A percentile compares a stretch with the other conserved stretches of the same genome.
Conservation (phyloP, 176 grass and related monocot species). For the Cocos nucifera region DNA sequence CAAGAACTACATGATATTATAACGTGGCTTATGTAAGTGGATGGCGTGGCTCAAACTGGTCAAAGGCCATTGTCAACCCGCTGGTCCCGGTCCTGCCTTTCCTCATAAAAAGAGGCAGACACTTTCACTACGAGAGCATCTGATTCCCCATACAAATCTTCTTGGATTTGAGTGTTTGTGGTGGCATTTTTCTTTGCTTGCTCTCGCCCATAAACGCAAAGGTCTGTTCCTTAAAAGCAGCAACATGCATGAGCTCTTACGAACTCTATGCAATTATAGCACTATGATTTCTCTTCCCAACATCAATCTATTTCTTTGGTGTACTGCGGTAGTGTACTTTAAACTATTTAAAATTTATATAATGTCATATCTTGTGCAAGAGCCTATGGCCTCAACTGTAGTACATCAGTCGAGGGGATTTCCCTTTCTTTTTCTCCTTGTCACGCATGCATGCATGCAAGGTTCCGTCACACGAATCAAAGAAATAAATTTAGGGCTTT, state of each 20-base stretch:
- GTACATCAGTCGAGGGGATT: neutral
- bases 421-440: neutral
- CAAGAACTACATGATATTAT: too few relatives aligned
- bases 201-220: constrained; percentile 7
- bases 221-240: constrained; percentile 33
- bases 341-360: neutral
- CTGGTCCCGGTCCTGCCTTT: constrained; percentile 7
- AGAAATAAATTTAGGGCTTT: neutral
- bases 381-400: neutral
- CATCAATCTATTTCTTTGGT: constrained; percentile 1
- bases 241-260: neutral
- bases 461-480: neutral
- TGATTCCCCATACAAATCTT: constrained; percentile 32
- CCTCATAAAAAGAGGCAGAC: constrained; percentile 27
- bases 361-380: neutral
- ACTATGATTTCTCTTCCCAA: constrained; percentile 53
- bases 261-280: constrained; percentile 27
- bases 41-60: constrained; percentile 15
- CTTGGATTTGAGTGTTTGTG: constrained; percentile 13
- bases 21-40: neutral
- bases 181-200: neutral
- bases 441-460: constrained; percentile 4
- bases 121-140: constrained; percentile 42
- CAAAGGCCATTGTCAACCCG: constrained; percentile 26
- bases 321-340: neutral